Evolutionary conservation across 2,329 filamentous ascomycete genomes (phyloP), one percentile per base, ranked within the genome.

Genomic region (Apiospora sp.): DNA sequence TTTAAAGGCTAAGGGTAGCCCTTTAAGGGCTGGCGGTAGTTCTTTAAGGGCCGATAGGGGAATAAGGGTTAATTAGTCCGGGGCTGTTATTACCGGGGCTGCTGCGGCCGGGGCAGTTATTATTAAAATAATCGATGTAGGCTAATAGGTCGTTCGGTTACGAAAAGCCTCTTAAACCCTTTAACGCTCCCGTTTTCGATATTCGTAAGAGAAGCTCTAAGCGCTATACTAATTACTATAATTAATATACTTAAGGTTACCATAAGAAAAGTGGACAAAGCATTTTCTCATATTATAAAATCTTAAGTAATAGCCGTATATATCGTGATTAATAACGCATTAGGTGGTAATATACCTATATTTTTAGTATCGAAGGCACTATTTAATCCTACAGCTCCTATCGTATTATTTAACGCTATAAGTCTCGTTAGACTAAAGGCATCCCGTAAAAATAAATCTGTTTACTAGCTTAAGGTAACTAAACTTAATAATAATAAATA

Each of bases 281-380:
- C 13, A 37, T 22, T 61, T 37, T 22, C 3, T 37, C 12, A 30
- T 30, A 54, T 16, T 30, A 51, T 51, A 27, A 14, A 4, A 16
- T 4, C 16, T 30, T 30, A 12, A 22, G 37, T 61, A 61, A n/a
- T n/a, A 61, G 7, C 5, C 12, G 12, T 61, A 37, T 22, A 37
- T 12, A 22, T 37, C n/a, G 22, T 37, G 16, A 16, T 5, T 19
- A 19, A 54, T 30, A 54, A 13, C 3, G 3, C 30, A 54, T 30
- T 67, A 67, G 43, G 22, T 41, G 43, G 19, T 67, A 67, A 67
- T n/a, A 44, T 44, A 67, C 13, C 12, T 43, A 46, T 68, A 68
- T 46, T 68, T 68, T 44, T 68, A 68, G 27, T 43, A 68, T 27
- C 8, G 14, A 27, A 43, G 8, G 19, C 16, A 44, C 16, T 68